phyloP scores from a whole-genome alignment of 1,139 yeast species.

The Geotrichum reessii region DNA sequence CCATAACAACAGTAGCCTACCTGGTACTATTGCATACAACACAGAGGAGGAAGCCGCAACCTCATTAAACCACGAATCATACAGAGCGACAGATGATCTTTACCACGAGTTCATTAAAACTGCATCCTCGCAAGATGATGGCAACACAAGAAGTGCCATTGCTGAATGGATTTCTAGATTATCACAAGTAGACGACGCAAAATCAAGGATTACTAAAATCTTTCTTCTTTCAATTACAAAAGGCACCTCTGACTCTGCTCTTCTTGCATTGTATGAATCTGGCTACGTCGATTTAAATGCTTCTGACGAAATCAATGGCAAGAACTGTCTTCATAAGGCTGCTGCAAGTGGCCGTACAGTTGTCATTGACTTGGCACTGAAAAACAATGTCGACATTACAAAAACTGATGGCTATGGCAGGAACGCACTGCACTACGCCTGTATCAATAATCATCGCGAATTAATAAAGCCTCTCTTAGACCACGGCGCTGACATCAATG shows the following conservation, averaged over 20 bases:
- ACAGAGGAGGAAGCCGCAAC: not conserved
- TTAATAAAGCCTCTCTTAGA: slow-evolving; percentile 33
- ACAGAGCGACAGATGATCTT: slow-evolving; percentile 46
- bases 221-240: slow-evolving; percentile 57
- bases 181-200: slow-evolving; percentile 41
- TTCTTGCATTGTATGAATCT: slow-evolving; percentile 39
- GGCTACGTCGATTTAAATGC: slow-evolving; percentile 38
- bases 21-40: not conserved
- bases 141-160: slow-evolving; percentile 28
- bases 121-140: slow-evolving; percentile 40
- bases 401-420: slow-evolving; percentile 65
- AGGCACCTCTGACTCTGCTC: slow-evolving; percentile 39
- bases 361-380: slow-evolving; percentile 38
- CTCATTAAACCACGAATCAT: not conserved
- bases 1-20: not conserved
- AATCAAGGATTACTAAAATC: slow-evolving; percentile 53
- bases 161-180: slow-evolving; percentile 47
- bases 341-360: slow-evolving; percentile 36
- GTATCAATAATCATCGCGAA: slow-evolving; percentile 40
- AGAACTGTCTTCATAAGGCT: slow-evolving; percentile 47
- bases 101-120: slow-evolving; percentile 62
- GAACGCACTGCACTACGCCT: slow-evolving; percentile 82
- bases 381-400: slow-evolving; percentile 35
- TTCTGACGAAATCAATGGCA: slow-evolving; percentile 41
- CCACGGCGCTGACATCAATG: slow-evolving; percentile 36